Base-by-base conservation (phyloP, 805 yeast genomes). In the Komagataella kurtzmanii region DNA sequence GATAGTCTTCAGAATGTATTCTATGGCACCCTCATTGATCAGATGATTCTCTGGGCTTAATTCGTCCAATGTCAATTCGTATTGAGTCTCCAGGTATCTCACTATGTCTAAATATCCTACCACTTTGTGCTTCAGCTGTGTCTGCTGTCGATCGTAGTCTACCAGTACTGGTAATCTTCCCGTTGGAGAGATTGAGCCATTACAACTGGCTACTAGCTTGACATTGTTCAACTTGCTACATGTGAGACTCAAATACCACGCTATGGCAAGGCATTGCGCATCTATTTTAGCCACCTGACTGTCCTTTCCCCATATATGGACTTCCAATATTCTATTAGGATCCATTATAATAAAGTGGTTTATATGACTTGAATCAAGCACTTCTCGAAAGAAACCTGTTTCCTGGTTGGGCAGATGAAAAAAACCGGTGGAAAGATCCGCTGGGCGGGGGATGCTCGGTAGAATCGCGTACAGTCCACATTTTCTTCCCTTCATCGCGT, bases 231-330 rank as follows among this genome's bases (percentile, higher is more conserved):
- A 49, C 30, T 47, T 43, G 48, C 55, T 24, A 53, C 66, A 57
- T 50, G 62, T 49, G 3, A 57, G 56, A 46, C 52, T 48, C n/a
- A 75, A 59, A 45, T 74, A 64, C 75, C 78, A 74, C 0, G 66
- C 59, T 3, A 69, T 55, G 0, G 83, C 83, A 12, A 76, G 52
- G 7, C 77, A 73, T 50, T 77, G 80, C 0, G 83, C 76, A 45
- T 77, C 77, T 45, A 79, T 70, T 2, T 71, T 58, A 0, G 81
- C 75, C 1, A 75, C 58, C 45, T 59, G 57, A 0, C 19, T 51
- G 21, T 56, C 62, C 17, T 57, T 56, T 1, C 85, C 86, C 85
- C 85, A 80, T 3, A 76, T 74, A 58, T 76, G 80, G 23, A 77
- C 59, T 53, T 70, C 69, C 50, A 63, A 30, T 60, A 36, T 47